phyloP scores from a whole-genome alignment of 805 yeast genomes.

The Saturnispora sanitii region DNA sequence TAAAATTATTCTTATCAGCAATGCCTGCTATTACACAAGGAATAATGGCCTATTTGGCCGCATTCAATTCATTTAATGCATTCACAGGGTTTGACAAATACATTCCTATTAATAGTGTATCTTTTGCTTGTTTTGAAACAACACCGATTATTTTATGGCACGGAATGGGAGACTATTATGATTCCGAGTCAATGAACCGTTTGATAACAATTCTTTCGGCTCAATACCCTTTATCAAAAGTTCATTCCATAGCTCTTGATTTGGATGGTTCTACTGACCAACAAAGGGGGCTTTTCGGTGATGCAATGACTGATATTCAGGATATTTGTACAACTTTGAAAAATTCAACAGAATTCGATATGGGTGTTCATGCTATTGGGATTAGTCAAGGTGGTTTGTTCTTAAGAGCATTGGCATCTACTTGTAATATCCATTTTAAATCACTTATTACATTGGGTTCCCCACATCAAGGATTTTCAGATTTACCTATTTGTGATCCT shows the following conservation, averaged over 20 bases:
- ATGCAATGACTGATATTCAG: slow-evolving; percentile 44
- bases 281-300: slow-evolving; percentile 48
- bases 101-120: no score
- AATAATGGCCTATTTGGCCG: no score
- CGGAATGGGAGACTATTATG: slow-evolving; percentile 70
- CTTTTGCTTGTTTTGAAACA: not conserved
- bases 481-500: slow-evolving; percentile 49
- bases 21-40: no score
- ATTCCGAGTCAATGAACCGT: slow-evolving; percentile 47
- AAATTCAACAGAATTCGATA: slow-evolving; percentile 20
- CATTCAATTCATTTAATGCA: no score
- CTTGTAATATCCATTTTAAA: slow-evolving; percentile 40
- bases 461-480: slow-evolving; percentile 70
- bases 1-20: no score
- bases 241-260: slow-evolving; percentile 46
- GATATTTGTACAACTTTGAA: slow-evolving; percentile 46
- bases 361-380: slow-evolving; percentile 66
- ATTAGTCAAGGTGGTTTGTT: slow-evolving; percentile 82
- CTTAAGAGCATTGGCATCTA: slow-evolving; percentile 54
- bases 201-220: slow-evolving; percentile 34
- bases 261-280: slow-evolving; percentile 43
- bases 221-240: slow-evolving; percentile 38
- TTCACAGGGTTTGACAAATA: no score
- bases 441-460: slow-evolving; percentile 67
- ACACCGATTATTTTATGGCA: slow-evolving; percentile 63